Base-by-base conservation (phyloP, 2,329 filamentous ascomycete species). In the Aspergillus neotritici region DNA sequence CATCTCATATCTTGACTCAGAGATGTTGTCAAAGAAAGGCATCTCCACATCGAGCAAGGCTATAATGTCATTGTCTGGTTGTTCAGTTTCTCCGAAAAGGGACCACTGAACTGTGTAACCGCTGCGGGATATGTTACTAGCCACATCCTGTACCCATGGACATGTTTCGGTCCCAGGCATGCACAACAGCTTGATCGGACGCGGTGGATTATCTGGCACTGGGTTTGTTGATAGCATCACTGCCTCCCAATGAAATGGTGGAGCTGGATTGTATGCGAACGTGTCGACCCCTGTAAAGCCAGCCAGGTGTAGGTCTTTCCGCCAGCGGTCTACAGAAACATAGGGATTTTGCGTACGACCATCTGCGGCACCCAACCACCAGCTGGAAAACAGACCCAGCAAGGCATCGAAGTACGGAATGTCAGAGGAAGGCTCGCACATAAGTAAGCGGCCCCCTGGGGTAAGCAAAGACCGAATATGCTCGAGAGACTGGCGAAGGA, bases 251-350 rank as follows among this genome's bases (percentile, higher is more conserved):
- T 49, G 43, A 28, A 43, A 37, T 14, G 43, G 43, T 2, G 31
- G n/a, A n/a, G 34, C 41, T 2, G n/a, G 25, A 32, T 66, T 59
- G 29, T 49, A 45, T 1, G 49, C 41, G 3, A 55, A 43, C 1
- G 44, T 36, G n/a, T 68, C 61, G 8, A 54, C 33, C 2, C 62
- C 58, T 0, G 47, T 44, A 40, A 69, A 70, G 6, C 65, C 67
- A 13, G 56, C 53, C 7, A 21, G 33, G n/a, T 34, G 31, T 1
- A 67, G 47, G 15, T 59, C 56, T 6, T 36, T 28, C 5, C 58
- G 38, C 64, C 63, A 66, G 16, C 55, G 37, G 2, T 54, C 43
- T 1, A 43, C n/a, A 10, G 28, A 17, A 3, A 64, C 43, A 37
- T 53, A 60, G 5, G 62, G 60, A 25, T 58, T 44, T 8, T 51